Conservation (phyloP, 441 rosid genomes). For the Populus tomentosa region DNA sequence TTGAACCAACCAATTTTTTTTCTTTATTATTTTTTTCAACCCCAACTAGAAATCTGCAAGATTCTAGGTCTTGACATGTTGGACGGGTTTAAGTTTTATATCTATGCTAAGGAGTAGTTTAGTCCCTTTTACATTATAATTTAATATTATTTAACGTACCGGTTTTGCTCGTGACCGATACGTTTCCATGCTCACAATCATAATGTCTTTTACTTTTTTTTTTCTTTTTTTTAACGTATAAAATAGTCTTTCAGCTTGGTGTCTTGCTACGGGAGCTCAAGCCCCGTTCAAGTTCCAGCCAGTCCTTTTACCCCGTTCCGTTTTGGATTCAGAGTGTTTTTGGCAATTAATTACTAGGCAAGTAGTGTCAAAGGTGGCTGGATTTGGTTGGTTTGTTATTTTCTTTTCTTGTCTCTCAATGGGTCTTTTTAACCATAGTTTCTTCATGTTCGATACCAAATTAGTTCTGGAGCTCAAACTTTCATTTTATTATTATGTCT, state of each 20-base stretch:
- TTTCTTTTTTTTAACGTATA: neutral
- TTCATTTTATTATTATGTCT: too few species aligned
- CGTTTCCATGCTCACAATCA: conserved; percentile 37
- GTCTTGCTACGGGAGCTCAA: conserved; percentile 16
- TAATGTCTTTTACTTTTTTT: conserved; percentile 13
- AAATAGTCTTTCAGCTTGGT: conserved; percentile 3
- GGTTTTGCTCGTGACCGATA: conserved; percentile 38
- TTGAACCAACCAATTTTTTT: too few species aligned
- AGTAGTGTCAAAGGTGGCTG: neutral
- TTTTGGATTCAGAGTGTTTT: neutral
- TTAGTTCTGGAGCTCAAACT: too few species aligned
- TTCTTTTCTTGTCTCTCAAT: too few species aligned
- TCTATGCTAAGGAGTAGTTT: neutral
- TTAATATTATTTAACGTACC: conserved; percentile 12
- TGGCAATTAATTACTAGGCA: too few species aligned
- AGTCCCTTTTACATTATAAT: neutral
- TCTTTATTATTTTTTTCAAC: too few species aligned
- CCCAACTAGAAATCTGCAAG: too few species aligned
- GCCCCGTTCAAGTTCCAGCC: conserved; percentile 17
- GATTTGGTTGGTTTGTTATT: conserved; percentile 14
- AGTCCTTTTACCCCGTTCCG: conserved; percentile 9
- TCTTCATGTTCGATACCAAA: too few species aligned
- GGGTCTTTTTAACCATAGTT: too few species aligned
- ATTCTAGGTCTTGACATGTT: too few species aligned
- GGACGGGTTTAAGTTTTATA: too few species aligned